A percentile compares a stretch with the other conserved stretches of the same genome.
These are phyloP conservation scores for Boechera retrofracta DNA, from an alignment of 345 rosid species.

Conservation along the genomic window DNA sequence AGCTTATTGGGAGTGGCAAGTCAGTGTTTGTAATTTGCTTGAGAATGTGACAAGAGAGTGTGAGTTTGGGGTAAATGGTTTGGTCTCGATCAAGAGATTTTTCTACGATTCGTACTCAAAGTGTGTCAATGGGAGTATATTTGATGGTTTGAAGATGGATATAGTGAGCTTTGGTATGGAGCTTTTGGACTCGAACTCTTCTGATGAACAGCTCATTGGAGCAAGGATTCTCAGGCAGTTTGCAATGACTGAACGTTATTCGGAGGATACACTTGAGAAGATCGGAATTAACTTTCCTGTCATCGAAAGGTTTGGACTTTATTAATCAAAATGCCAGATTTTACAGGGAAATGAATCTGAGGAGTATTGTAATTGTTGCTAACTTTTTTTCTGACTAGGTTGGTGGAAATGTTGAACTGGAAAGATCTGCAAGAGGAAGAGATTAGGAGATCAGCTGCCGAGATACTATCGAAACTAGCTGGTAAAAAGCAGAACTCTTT, in stretches of 20 bases:
- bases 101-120: constrained; percentile 93
- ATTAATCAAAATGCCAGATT: background rate
- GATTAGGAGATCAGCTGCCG: constrained; percentile 78
- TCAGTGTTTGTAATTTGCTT: constrained; percentile 60
- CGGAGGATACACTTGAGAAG: constrained; percentile 77
- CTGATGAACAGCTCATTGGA: constrained; percentile 88
- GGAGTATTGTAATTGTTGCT: constrained; percentile 9
- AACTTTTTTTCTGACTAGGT: constrained; percentile 9
- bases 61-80: constrained; percentile 67
- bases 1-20: constrained; percentile 84
- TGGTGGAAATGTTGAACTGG: constrained; percentile 94
- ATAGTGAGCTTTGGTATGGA: constrained; percentile 78
- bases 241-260: constrained; percentile 40
- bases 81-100: constrained; percentile 71
- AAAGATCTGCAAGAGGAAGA: constrained; percentile 87
- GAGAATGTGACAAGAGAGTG: constrained; percentile 78
- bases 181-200: constrained; percentile 69
- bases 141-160: constrained; percentile 93
- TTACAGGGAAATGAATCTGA: background rate
- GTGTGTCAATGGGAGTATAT: constrained; percentile 82
- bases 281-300: constrained; percentile 66
- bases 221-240: constrained; percentile 71
- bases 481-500: constrained; percentile 84
- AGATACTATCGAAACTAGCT: constrained; percentile 71
- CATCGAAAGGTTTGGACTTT: constrained; percentile 57